These are phyloP conservation scores for Penicillium maclennaniae DNA, from an alignment of 495 filamentous ascomycete species.

Conservation along the genomic window DNA sequence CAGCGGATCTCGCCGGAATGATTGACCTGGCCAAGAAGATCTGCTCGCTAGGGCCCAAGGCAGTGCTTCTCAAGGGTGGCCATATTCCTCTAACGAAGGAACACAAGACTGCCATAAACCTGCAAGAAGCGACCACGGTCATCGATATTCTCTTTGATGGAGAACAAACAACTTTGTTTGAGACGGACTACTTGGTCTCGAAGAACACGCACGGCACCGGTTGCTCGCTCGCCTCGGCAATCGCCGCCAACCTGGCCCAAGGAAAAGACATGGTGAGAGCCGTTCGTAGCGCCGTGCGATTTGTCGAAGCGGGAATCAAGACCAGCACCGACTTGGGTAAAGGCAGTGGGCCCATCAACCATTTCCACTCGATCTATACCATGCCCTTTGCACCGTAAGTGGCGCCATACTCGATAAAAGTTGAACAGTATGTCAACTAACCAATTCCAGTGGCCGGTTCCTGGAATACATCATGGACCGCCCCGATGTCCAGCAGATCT, in stretches of 20 bases:
- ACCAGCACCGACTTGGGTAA: constrained; percentile 69
- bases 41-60: constrained; percentile 64
- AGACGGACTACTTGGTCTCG: constrained; percentile 63
- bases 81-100: constrained; percentile 75
- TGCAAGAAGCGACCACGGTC: constrained; percentile 59
- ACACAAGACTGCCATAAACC: constrained; percentile 44
- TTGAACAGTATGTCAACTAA: neutral
- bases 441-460: constrained; percentile 62
- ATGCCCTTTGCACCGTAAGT: constrained; percentile 81
- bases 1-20: constrained; percentile 56
- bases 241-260: constrained; percentile 79
- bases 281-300: constrained; percentile 67
- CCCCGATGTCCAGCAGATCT: constrained; percentile 64
- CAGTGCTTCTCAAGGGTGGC: constrained; percentile 87
- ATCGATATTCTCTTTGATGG: constrained; percentile 72
- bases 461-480: constrained; percentile 79
- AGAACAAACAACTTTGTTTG: constrained; percentile 46
- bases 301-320: constrained; percentile 80
- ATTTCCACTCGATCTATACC: constrained; percentile 80
- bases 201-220: constrained; percentile 93
- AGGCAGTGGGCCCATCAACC: constrained; percentile 87
- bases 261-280: constrained; percentile 58
- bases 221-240: constrained; percentile 90
- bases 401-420: neutral
- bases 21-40: constrained; percentile 64